phyloP scores from a whole-genome alignment of 805 yeast species.

The Ogataea parapolymorpha region DNA sequence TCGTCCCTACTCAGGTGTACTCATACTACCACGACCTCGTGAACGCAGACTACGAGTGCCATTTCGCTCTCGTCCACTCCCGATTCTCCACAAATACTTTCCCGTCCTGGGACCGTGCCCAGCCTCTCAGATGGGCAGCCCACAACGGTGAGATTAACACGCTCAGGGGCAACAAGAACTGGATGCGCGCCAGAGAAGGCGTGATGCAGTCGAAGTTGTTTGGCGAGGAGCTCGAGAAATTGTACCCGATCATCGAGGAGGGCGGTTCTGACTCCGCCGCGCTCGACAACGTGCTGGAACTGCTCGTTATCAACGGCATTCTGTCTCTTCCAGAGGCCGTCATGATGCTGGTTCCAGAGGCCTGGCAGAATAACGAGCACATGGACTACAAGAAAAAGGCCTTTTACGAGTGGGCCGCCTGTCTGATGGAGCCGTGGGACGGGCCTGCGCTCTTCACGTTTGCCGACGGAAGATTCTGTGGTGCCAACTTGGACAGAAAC shows the following conservation, averaged over 20 bases:
- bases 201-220: slow-evolving; percentile 84
- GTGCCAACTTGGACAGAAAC: slow-evolving; percentile 96
- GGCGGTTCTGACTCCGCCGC: slow-evolving; percentile 99
- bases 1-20: slow-evolving; percentile 95
- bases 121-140: slow-evolving; percentile 95
- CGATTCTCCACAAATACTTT: slow-evolving; percentile 97
- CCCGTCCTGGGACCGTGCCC: slow-evolving; percentile 99
- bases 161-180: slow-evolving; percentile 93
- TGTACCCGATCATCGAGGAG: slow-evolving; percentile 95
- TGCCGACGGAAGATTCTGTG: slow-evolving; percentile 96
- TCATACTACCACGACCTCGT: slow-evolving; percentile 89
- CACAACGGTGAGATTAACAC: slow-evolving; percentile 99
- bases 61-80: slow-evolving; percentile 94
- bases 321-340: slow-evolving; percentile 93
- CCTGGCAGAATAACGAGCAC: slow-evolving; percentile 85
- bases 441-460: slow-evolving; percentile 97
- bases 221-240: slow-evolving; percentile 86
- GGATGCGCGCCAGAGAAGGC: slow-evolving; percentile 99
- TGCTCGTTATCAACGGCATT: slow-evolving; percentile 87
- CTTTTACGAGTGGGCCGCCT: slow-evolving; percentile 98
- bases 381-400: slow-evolving; percentile 93
- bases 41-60: slow-evolving; percentile 90
- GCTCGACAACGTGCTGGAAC: slow-evolving; percentile 90
- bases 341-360: slow-evolving; percentile 96
- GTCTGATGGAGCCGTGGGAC: slow-evolving; percentile 99